Evolutionary conservation across 2,329 filamentous ascomycete genomes (phyloP).

Genomic region (Blumeria graminis): DNA sequence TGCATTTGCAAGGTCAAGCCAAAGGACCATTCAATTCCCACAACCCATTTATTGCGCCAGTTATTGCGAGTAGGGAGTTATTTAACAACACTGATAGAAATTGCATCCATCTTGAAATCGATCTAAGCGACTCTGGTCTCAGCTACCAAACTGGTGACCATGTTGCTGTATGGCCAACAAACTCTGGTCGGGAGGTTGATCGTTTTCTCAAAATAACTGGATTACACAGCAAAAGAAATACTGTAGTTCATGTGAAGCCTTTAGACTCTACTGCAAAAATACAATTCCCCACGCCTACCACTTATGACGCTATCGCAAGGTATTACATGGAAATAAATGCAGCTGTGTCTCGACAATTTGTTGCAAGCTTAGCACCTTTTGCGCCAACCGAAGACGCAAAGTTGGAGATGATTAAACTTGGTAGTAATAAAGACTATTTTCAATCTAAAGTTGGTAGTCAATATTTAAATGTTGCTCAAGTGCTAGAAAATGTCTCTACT

Average conservation of each 20-base stretch:
- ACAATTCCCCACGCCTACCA: constrained; percentile 90
- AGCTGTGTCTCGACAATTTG: constrained; percentile 85
- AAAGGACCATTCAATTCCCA: constrained; percentile 89
- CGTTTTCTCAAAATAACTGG: constrained; percentile 62
- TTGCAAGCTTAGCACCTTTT: constrained; percentile 69
- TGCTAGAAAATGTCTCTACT: constrained; percentile 48
- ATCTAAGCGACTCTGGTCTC: constrained; percentile 71
- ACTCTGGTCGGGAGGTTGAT: constrained; percentile 77
- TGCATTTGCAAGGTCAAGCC: constrained; percentile 63
- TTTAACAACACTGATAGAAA: constrained; percentile 80
- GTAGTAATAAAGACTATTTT: constrained; percentile 89
- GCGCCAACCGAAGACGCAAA: constrained; percentile 67
- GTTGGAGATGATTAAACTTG: constrained; percentile 69
- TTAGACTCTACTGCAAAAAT: constrained; percentile 92
- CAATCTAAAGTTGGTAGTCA: constrained; percentile 58
- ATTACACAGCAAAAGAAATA: constrained; percentile 50
- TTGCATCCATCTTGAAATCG: constrained; percentile 89
- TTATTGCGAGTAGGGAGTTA: constrained; percentile 70
- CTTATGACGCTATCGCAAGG: constrained; percentile 75
- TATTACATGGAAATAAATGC: constrained; percentile 96
- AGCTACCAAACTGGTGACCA: constrained; percentile 93
- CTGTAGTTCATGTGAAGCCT: constrained; percentile 69
- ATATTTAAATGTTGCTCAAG: constrained; percentile 73
- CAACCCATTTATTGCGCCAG: constrained; percentile 90
- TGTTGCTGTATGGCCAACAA: constrained; percentile 91